A percentile compares a stretch with the other conserved stretches of the same genome.
These are phyloP conservation scores for Wallacemonas collosoma DNA, from an alignment of 208 protist genomes.

Conservation along the genomic window DNA sequence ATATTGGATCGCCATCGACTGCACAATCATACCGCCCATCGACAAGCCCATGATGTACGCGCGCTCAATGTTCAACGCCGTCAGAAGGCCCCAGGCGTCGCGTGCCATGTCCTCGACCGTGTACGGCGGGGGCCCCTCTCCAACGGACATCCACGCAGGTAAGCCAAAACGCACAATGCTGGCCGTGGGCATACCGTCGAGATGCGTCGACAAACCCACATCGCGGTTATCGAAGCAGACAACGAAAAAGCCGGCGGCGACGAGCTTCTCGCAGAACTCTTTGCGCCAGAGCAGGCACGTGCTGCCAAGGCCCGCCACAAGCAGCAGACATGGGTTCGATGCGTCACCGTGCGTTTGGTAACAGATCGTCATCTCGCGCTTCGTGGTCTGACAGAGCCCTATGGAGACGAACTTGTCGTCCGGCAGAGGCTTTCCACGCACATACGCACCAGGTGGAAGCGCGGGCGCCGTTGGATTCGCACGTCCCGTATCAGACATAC, in stretches of 20 bases:
- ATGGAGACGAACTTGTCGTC: constrained; percentile 54
- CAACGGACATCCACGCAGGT: constrained; percentile 43
- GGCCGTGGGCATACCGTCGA: constrained; percentile 36
- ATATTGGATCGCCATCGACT: constrained; percentile 59
- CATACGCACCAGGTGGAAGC: not conserved
- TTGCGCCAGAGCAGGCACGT: constrained; percentile 22
- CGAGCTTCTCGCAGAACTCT: constrained; percentile 39
- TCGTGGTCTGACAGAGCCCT: constrained; percentile 48
- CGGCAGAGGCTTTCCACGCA: constrained; percentile 25
- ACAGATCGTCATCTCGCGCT: constrained; percentile 55
- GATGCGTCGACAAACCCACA: constrained; percentile 62
- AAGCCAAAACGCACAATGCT: constrained; percentile 46
- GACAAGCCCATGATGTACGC: constrained; percentile 63
- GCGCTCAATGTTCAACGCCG: constrained; percentile 40
- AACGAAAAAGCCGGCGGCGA: constrained; percentile 50
- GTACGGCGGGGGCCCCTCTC: constrained; percentile 55
- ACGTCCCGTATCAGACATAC: too few relatives aligned
- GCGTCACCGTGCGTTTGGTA: constrained; percentile 64
- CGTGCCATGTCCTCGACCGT: constrained; percentile 66
- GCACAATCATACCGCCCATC: constrained; percentile 85
- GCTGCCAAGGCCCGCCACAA: constrained; percentile 52
- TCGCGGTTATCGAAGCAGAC: constrained; percentile 81
- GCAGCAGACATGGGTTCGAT: constrained; percentile 52
- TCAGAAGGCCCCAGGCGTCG: constrained; percentile 62
- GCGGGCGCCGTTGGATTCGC: too few relatives aligned